Conservation (phyloP, 805 yeast species). For the Wickerhamiella shivajii region DNA sequence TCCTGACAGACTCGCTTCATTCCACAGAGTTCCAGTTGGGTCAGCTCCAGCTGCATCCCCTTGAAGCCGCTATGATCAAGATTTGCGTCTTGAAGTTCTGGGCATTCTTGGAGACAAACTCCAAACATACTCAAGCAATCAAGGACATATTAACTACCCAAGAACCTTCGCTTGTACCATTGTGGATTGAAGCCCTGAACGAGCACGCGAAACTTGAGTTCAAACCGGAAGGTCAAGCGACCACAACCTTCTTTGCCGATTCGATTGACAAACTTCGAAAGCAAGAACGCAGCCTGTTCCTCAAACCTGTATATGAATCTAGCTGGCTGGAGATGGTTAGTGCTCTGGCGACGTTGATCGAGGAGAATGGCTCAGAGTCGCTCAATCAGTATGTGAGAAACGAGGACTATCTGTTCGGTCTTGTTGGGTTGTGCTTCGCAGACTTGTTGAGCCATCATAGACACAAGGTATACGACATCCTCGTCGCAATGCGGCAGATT, state of each 20-base stretch:
- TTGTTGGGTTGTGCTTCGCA: conserved; percentile 75
- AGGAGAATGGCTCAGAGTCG: conserved; percentile 33
- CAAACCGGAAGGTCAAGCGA: conserved; percentile 26
- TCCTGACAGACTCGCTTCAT: conserved; percentile 53
- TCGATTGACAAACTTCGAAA: conserved; percentile 24
- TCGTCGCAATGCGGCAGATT: conserved; percentile 39
- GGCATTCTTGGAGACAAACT: conserved; percentile 27
- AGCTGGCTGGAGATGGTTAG: conserved; percentile 69
- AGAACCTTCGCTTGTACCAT: conserved; percentile 44
- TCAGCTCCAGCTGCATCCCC: conserved; percentile 24
- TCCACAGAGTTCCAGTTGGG: conserved; percentile 31
- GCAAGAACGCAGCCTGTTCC: conserved; percentile 23
- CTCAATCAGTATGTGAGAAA: conserved; percentile 36
- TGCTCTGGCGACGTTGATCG: conserved; percentile 54
- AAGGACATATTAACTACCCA: conserved; percentile 32
- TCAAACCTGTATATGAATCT: conserved; percentile 34
- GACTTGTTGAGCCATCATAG: conserved; percentile 37
- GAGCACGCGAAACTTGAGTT: conserved; percentile 61
- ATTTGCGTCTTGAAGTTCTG: conserved; percentile 29
- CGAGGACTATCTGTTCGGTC: conserved; percentile 46
- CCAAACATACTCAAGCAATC: conserved; percentile 24
- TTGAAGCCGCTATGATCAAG: conserved; percentile 25
- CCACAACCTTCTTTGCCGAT: conserved; percentile 15
- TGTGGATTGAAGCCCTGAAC: conserved; percentile 65
- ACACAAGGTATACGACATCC: conserved; percentile 23